phyloP scores from a whole-genome alignment of 768 basidiomycete genomes.

The Trametes cubensis region DNA sequence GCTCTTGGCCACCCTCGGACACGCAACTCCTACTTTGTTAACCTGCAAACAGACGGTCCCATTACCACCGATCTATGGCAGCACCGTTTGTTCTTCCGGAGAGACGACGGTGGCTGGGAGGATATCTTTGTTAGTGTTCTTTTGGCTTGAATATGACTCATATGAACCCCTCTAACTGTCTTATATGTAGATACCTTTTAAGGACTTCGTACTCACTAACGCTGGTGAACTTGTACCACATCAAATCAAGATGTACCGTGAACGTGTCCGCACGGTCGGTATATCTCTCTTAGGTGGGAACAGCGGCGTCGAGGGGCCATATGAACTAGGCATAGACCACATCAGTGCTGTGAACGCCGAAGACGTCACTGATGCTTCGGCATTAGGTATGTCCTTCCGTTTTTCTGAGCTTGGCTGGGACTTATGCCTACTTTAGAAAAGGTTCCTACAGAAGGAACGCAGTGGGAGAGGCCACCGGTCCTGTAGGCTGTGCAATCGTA shows the following conservation, averaged over 20 bases:
- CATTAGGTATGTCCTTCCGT: conserved; percentile 13
- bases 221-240: conserved; percentile 67
- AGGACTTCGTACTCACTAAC: conserved; percentile 74
- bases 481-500: conserved; percentile 7
- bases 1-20: conserved; percentile 76
- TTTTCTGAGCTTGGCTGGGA: background rate
- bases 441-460: conserved; percentile 30
- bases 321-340: conserved; percentile 81
- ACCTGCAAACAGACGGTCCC: conserved; percentile 86
- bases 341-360: conserved; percentile 83
- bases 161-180: conserved; percentile 13
- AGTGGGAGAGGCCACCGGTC: conserved; percentile 32
- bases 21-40: conserved; percentile 87
- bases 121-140: conserved; percentile 66
- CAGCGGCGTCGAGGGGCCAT: conserved; percentile 69
- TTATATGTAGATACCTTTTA: conserved; percentile 71
- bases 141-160: too few species aligned
- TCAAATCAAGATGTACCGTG: conserved; percentile 75
- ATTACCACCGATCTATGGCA: conserved; percentile 91
- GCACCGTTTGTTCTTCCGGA: conserved; percentile 82
- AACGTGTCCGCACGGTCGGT: conserved; percentile 78
- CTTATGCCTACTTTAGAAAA: conserved; percentile 19
- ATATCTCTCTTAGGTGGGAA: conserved; percentile 88
- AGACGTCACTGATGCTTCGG: conserved; percentile 43
- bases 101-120: conserved; percentile 72